phyloP scores from a whole-genome alignment of 352 stramenopile genomes.

The Phytophthora hibernalis region DNA sequence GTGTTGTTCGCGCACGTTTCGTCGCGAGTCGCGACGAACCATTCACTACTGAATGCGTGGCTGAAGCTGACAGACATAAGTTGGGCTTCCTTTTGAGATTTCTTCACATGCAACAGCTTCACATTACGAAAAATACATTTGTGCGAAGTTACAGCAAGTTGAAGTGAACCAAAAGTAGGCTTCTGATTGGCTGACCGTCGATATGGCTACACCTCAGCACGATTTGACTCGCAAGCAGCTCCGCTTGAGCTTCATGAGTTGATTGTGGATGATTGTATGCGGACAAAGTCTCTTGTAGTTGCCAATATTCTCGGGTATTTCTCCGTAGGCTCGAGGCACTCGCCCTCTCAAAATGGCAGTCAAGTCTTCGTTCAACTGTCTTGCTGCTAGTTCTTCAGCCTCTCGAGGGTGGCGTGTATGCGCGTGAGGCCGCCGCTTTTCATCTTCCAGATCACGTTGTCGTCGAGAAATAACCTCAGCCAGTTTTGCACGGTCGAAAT shows the following conservation, averaged over 20 bases:
- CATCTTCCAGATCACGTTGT: constrained; percentile 60
- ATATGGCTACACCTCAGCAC: constrained; percentile 14
- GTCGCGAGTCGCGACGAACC: neutral
- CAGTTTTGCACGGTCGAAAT: constrained; percentile 81
- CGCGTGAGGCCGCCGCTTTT: constrained; percentile 63
- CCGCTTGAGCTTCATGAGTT: constrained; percentile 71
- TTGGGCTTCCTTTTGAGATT: neutral
- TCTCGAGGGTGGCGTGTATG: constrained; percentile 65
- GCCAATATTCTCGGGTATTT: constrained; percentile 67
- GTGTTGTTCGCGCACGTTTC: constrained; percentile 1
- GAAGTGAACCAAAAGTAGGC: constrained; percentile 14
- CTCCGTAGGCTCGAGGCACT: constrained; percentile 65
- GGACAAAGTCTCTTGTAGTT: constrained; percentile 69
- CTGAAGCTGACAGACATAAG: constrained; percentile 6
- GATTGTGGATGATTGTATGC: constrained; percentile 75
- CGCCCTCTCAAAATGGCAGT: constrained; percentile 65
- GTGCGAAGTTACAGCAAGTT: too few species aligned
- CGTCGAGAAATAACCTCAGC: constrained; percentile 70
- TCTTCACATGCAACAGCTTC: neutral
- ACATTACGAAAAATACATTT: too few species aligned
- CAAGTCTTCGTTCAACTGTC: constrained; percentile 76
- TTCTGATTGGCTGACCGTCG: constrained; percentile 4
- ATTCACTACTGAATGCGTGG: constrained; percentile 21
- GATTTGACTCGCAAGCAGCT: constrained; percentile 46
- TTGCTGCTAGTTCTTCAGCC: constrained; percentile 50